A percentile compares a stretch with the other conserved stretches of the same genome.
Conservation (phyloP, 1,284 basidiomycete genomes). For the Tetrapyrgos nigripes region DNA sequence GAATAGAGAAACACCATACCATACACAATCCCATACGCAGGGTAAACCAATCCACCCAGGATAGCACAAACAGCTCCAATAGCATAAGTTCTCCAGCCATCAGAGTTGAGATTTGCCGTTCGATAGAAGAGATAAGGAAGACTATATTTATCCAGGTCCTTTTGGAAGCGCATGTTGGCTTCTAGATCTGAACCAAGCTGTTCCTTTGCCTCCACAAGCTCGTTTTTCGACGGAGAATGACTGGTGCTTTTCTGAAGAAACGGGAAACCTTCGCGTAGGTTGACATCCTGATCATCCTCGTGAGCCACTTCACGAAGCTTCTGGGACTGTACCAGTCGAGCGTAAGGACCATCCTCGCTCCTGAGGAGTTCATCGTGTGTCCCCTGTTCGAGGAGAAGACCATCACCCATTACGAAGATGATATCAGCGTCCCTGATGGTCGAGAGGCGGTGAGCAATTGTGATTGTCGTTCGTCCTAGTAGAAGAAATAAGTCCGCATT, state of each 20-base stretch:
- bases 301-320: conserved; percentile 65
- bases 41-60: conserved; percentile 84
- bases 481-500: conserved; percentile 44
- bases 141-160: conserved; percentile 37
- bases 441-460: conserved; percentile 79
- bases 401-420: conserved; percentile 90
- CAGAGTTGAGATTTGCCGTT: conserved; percentile 70
- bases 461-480: conserved; percentile 79
- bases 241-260: conserved; percentile 72
- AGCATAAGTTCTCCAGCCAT: conserved; percentile 61
- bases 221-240: conserved; percentile 74
- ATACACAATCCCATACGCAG: conserved; percentile 86
- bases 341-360: conserved; percentile 72
- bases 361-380: conserved; percentile 82
- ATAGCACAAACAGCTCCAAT: conserved; percentile 61
- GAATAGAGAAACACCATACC: conserved; percentile 38
- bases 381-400: conserved; percentile 84
- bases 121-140: conserved; percentile 74
- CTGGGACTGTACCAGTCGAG: conserved; percentile 82
- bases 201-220: conserved; percentile 61
- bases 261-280: conserved; percentile 62
- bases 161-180: conserved; percentile 49
- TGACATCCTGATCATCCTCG: conserved; percentile 37
- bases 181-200: conserved; percentile 38
- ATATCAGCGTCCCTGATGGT: conserved; percentile 84